Evolutionary conservation across 2,329 filamentous ascomycete species (phyloP).

Genomic region (Ilyonectria robusta): DNA sequence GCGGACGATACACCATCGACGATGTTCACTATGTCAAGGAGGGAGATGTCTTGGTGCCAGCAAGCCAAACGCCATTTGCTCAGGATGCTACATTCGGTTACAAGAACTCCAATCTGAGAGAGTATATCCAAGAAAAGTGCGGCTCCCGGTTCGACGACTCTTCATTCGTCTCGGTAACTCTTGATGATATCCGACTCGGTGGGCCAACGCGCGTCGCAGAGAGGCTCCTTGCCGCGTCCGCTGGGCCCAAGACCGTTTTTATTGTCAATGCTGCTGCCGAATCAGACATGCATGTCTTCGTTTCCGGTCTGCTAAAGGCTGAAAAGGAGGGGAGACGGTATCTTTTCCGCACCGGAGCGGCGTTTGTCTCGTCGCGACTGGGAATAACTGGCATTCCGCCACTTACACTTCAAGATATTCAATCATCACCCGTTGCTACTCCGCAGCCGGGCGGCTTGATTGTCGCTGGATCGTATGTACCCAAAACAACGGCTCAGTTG

Average conservation of each 20-base stretch:
- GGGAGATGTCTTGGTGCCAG: constrained; percentile 55
- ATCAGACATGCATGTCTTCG: constrained; percentile 69
- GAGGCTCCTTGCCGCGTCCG: constrained; percentile 51
- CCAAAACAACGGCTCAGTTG: constrained; percentile 70
- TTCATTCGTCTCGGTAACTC: constrained; percentile 47
- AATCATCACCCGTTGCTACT: constrained; percentile 42
- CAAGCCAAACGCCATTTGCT: constrained; percentile 68
- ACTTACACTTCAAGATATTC: constrained; percentile 60
- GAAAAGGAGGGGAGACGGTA: constrained; percentile 51
- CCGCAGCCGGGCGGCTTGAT: constrained; percentile 61
- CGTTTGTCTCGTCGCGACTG: constrained; percentile 61
- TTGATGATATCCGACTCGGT: constrained; percentile 51
- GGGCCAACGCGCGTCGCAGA: constrained; percentile 44
- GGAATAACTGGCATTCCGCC: constrained; percentile 65
- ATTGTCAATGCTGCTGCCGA: constrained; percentile 69
- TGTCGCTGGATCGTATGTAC: constrained; percentile 69
- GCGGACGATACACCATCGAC: constrained; percentile 69
- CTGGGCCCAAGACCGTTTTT: constrained; percentile 56
- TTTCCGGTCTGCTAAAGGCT: constrained; percentile 61
- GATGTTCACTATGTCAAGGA: constrained; percentile 73
- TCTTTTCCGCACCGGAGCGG: constrained; percentile 56
- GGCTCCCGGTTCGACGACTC: constrained; percentile 48
- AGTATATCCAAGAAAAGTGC: constrained; percentile 68
- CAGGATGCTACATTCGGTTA: constrained; percentile 72
- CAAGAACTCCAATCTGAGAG: constrained; percentile 60